These are phyloP conservation scores for Neofusicoccum kwambonambiense DNA, from an alignment of 2,329 filamentous ascomycete genomes.

Conservation along the genomic window DNA sequence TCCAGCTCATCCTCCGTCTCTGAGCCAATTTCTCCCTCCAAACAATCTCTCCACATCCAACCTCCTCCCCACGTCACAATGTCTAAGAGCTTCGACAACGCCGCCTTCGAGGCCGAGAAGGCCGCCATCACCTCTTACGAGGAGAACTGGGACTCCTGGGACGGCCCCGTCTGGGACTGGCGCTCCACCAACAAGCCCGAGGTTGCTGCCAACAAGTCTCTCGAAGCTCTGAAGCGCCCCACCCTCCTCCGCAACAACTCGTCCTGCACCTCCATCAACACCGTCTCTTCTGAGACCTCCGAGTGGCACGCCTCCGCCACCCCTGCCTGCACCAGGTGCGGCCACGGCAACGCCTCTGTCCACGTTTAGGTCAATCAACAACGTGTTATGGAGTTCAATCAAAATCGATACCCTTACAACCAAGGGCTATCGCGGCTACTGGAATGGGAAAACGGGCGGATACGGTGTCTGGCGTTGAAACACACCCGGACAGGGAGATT, in stretches of 20 bases:
- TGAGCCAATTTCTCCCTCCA: neutral
- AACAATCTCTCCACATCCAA: neutral
- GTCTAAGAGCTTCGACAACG: constrained; percentile 21
- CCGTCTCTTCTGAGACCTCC: constrained; percentile 3
- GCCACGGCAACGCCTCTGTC: constrained; percentile 5
- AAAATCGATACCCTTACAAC: neutral
- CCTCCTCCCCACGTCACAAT: neutral
- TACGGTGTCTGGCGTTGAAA: constrained; percentile 3
- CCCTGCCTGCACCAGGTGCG: constrained; percentile 13
- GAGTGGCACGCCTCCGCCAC: constrained; percentile 14
- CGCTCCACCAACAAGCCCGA: constrained; percentile 17
- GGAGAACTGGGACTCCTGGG: constrained; percentile 22
- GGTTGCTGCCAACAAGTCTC: constrained; percentile 5
- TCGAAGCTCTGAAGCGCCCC: constrained; percentile 16
- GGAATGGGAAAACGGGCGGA: neutral
- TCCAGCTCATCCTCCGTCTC: constrained; percentile 48
- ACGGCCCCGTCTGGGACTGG: constrained; percentile 18
- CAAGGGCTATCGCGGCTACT: neutral
- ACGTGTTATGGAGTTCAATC: neutral
- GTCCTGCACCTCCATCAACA: constrained; percentile 13
- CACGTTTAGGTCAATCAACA: neutral
- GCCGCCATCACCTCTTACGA: constrained; percentile 22
- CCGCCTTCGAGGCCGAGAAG: constrained; percentile 24
- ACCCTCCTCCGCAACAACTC: constrained; percentile 11
- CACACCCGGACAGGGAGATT: neutral